phyloP scores from a whole-genome alignment of 441 rosid genomes.

The Eugenia klotzschiana region DNA sequence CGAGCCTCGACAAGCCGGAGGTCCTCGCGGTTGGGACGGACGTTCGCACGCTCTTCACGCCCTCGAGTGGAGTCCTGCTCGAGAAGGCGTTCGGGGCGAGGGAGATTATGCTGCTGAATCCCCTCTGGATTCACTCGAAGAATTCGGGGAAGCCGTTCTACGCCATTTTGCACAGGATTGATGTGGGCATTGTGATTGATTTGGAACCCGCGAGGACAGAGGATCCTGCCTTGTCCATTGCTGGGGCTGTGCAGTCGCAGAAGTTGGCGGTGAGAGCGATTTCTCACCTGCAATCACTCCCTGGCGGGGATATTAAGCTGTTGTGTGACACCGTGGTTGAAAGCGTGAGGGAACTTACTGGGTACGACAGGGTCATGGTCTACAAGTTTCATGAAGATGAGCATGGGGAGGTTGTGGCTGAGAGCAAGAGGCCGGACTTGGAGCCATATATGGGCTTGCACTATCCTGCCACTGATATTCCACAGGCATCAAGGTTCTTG shows the following conservation, averaged over 20 bases:
- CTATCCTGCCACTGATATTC: slow-evolving; percentile 92
- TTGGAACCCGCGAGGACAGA: slow-evolving; percentile 91
- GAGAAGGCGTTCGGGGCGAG: slow-evolving; percentile 77
- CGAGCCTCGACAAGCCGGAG: slow-evolving; percentile 59
- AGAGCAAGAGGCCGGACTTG: slow-evolving; percentile 58
- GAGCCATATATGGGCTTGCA: slow-evolving; percentile 87
- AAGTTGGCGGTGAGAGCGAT: slow-evolving; percentile 83
- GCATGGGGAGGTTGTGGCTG: slow-evolving; percentile 90
- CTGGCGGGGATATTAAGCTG: slow-evolving; percentile 78
- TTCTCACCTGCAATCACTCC: slow-evolving; percentile 72
- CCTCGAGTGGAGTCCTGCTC: slow-evolving; percentile 42
- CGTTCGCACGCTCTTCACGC: slow-evolving; percentile 48
- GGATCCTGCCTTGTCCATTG: slow-evolving; percentile 87
- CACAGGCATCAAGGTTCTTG: slow-evolving; percentile 88
- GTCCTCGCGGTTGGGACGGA: slow-evolving; percentile 55
- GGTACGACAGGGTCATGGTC: slow-evolving; percentile 89
- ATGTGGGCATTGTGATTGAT: slow-evolving; percentile 90
- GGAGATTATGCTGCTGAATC: slow-evolving; percentile 71
- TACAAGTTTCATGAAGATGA: slow-evolving; percentile 94
- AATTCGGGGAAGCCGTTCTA: slow-evolving; percentile 74
- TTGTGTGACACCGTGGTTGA: slow-evolving; percentile 84
- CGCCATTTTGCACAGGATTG: slow-evolving; percentile 78
- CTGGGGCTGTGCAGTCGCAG: slow-evolving; percentile 96
- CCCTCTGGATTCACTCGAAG: slow-evolving; percentile 76
- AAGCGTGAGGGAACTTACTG: slow-evolving; percentile 68